phyloP scores from a whole-genome alignment of 768 basidiomycete genomes.

The Boletellus sp. region DNA sequence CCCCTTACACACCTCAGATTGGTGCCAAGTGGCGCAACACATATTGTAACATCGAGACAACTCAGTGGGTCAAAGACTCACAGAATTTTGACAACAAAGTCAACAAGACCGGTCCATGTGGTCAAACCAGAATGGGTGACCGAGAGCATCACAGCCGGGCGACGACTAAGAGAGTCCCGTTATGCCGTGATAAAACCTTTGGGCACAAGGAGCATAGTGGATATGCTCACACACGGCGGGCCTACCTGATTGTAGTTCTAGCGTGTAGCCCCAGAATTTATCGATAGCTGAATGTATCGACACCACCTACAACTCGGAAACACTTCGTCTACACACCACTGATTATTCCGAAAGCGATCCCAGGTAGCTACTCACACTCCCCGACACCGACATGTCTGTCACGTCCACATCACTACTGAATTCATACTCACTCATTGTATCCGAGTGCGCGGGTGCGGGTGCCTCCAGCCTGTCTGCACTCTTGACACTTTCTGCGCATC shows the following conservation, averaged over 20 bases:
- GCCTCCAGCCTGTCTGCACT: constrained; percentile 53
- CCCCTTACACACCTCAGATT: constrained; percentile 34
- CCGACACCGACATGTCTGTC: constrained; percentile 59
- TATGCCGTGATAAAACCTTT: constrained; percentile 49
- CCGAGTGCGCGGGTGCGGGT: constrained; percentile 21
- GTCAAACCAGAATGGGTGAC: constrained; percentile 75
- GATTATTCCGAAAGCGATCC: constrained; percentile 32
- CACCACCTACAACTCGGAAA: neutral
- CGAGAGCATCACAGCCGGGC: constrained; percentile 62
- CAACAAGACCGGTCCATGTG: constrained; percentile 49
- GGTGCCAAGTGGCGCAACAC: constrained; percentile 63
- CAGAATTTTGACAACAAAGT: constrained; percentile 51
- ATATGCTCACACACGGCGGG: constrained; percentile 34
- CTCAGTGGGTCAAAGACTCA: constrained; percentile 73
- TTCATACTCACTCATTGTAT: constrained; percentile 51
- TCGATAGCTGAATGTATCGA: constrained; percentile 6
- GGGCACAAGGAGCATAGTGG: constrained; percentile 36
- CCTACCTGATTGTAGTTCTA: constrained; percentile 3
- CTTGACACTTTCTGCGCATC: constrained; percentile 67
- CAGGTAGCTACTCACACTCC: constrained; percentile 40
- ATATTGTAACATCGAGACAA: constrained; percentile 71
- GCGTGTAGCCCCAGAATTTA: neutral
- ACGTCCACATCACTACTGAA: constrained; percentile 47
- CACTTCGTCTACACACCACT: neutral
- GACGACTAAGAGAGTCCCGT: constrained; percentile 53